A percentile compares a stretch with the other conserved stretches of the same genome.
Evolutionary conservation across 2,329 filamentous ascomycete species (phyloP).

Genomic region (Venturia asperata): DNA sequence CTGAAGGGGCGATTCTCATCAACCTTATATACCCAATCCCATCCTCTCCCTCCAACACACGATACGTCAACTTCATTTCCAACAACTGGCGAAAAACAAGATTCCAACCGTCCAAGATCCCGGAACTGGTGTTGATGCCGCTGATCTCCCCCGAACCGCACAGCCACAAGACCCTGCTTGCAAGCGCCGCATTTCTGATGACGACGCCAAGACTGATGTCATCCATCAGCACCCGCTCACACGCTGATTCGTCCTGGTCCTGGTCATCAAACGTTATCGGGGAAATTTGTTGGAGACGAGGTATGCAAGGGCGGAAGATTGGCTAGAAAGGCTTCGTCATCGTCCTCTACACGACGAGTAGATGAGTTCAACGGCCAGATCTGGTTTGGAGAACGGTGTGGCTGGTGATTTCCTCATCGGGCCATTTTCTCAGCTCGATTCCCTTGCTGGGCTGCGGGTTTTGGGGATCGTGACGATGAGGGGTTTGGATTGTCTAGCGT

Average conservation of each 20-base stretch:
- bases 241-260: not conserved
- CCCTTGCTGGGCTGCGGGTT: not conserved
- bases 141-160: not conserved
- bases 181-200: not conserved
- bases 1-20: not conserved
- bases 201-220: slow-evolving; percentile 13
- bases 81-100: not conserved
- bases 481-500: not conserved
- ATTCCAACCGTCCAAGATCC: not conserved
- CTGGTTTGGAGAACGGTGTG: not conserved
- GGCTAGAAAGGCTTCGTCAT: not conserved
- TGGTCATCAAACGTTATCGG: not conserved
- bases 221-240: not conserved
- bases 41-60: not conserved
- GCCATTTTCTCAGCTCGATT: not conserved
- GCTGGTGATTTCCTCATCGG: not conserved
- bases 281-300: not conserved
- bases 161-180: slow-evolving; percentile 2
- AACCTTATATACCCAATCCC: not conserved
- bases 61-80: not conserved
- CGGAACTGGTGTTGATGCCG: slow-evolving; percentile 4
- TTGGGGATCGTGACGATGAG: not conserved
- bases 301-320: not conserved
- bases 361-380: not conserved
- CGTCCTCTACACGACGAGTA: too few relatives aligned